These are phyloP conservation scores for Aurantiochytrium sp. DNA, from an alignment of 108 stramenopile species.

Conservation along the genomic window DNA sequence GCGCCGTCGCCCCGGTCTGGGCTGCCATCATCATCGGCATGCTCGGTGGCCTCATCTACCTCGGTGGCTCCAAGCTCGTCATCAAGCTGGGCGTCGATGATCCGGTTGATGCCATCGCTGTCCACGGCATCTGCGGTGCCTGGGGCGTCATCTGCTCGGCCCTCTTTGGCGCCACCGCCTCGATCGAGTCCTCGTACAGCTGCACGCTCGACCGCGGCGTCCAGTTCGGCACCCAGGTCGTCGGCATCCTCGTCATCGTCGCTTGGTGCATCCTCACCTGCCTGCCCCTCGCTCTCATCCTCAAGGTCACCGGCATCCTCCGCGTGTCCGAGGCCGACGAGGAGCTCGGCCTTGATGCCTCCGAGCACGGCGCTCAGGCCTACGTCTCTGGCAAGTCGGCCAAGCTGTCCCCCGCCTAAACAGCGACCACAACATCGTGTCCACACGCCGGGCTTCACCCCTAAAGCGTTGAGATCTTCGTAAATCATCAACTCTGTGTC, in stretches of 20 bases:
- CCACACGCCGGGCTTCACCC: neutral
- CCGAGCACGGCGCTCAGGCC: conserved; percentile 49
- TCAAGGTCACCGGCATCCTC: conserved; percentile 66
- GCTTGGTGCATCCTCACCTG: conserved; percentile 71
- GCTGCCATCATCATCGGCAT: conserved; percentile 74
- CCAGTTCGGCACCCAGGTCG: conserved; percentile 64
- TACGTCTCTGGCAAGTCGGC: neutral
- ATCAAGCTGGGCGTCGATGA: conserved; percentile 75
- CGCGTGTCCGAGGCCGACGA: conserved; percentile 74
- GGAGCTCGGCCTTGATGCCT: conserved; percentile 47
- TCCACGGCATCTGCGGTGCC: conserved; percentile 71
- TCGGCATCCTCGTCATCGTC: conserved; percentile 68
- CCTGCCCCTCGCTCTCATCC: conserved; percentile 68
- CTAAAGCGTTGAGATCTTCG: neutral
- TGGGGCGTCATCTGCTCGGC: conserved; percentile 81
- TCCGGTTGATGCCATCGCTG: conserved; percentile 85
- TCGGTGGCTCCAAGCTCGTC: conserved; percentile 49
- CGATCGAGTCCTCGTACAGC: conserved; percentile 53
- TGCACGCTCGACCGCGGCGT: conserved; percentile 52
- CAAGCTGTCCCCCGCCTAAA: neutral
- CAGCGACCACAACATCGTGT: neutral
- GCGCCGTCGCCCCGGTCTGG: conserved; percentile 72
- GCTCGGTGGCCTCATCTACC: conserved; percentile 70
- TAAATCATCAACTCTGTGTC: conserved; percentile 20
- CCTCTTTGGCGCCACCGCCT: conserved; percentile 60